Evolutionary conservation across 108 stramenopile species (phyloP).

Genomic region (Cyclotella baltica): DNA sequence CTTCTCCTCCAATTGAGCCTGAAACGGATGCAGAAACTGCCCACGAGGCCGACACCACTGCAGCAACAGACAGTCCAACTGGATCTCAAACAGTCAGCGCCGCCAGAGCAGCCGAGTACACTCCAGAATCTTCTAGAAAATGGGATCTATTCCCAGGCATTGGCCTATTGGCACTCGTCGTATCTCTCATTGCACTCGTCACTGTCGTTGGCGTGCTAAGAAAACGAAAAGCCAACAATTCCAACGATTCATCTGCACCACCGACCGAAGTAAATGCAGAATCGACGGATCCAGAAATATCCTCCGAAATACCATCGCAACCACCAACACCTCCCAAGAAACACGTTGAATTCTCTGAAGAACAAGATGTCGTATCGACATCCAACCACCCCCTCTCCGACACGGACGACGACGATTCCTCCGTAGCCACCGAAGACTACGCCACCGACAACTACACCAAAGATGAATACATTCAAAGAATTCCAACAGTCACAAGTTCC

Average conservation of each 20-base stretch:
- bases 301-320: not conserved
- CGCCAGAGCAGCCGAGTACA: not conserved
- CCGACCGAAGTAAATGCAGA: no score
- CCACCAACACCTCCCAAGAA: not conserved
- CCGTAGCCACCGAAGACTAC: constrained; percentile 18
- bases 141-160: not conserved
- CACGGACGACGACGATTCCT: constrained; percentile 2
- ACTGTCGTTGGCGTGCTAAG: not conserved
- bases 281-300: not conserved
- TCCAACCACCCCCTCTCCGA: not conserved
- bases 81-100: not conserved
- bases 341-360: not conserved
- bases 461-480: constrained; percentile 10
- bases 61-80: not conserved
- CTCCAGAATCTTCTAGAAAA: no score
- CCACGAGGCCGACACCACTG: not conserved
- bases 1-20: not conserved
- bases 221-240: not conserved
- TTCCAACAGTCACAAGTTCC: not conserved
- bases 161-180: not conserved
- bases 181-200: not conserved
- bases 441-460: not conserved
- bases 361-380: no score
- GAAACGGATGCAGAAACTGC: not conserved
- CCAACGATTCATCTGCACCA: not conserved